phyloP scores from a whole-genome alignment of 768 basidiomycete species.

The Tulasnella sp. region DNA sequence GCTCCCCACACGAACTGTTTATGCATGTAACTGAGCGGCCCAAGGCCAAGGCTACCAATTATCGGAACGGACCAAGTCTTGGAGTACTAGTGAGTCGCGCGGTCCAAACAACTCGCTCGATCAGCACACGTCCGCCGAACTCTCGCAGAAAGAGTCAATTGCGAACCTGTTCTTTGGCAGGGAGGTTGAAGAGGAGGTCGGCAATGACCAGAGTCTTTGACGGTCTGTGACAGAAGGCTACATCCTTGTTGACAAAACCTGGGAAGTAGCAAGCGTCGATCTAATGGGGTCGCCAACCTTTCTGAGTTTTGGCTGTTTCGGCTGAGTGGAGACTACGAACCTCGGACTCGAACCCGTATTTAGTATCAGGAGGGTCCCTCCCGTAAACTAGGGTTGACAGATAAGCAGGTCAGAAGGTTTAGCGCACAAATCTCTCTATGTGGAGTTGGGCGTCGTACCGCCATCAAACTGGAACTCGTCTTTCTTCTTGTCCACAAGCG shows the following conservation, averaged over 20 bases:
- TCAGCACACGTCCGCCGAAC: background rate
- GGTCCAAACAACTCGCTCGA: background rate
- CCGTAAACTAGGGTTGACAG: constrained; percentile 28
- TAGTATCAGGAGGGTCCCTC: constrained; percentile 30
- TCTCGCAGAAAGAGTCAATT: too few species aligned
- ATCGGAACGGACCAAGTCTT: background rate
- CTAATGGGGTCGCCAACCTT: background rate
- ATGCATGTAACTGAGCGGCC: constrained; percentile 23
- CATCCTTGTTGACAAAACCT: constrained; percentile 34
- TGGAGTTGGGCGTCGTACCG: constrained; percentile 23
- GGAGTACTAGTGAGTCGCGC: constrained; percentile 6
- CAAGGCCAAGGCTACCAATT: background rate
- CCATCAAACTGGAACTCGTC: constrained; percentile 54
- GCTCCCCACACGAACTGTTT: constrained; percentile 26
- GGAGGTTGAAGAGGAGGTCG: constrained; percentile 41
- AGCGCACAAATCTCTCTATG: background rate
- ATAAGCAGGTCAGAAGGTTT: background rate
- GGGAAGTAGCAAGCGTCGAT: constrained; percentile 28
- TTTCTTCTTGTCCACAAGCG: constrained; percentile 44
- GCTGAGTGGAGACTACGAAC: constrained; percentile 19
- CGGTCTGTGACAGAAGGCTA: constrained; percentile 38
- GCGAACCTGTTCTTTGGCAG: constrained; percentile 33
- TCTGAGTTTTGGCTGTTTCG: background rate
- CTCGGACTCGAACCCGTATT: constrained; percentile 37
- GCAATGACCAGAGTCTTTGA: constrained; percentile 37